Evolutionary conservation across 2,329 filamentous ascomycete species (phyloP).

Genomic region (Monilinia vaccinii-corymbosi): DNA sequence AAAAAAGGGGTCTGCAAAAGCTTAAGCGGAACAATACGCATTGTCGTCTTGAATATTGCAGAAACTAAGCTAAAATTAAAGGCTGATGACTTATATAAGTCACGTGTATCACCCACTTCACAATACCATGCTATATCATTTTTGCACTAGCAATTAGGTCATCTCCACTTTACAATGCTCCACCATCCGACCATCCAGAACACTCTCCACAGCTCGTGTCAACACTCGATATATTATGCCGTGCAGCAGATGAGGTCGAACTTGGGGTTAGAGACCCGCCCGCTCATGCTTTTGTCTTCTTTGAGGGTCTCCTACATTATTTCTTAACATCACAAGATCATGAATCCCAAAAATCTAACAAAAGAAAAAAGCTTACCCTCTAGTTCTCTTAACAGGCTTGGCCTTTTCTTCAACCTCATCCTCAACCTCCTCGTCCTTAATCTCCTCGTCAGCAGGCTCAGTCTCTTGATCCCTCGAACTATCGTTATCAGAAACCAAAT

Average conservation of each 20-base stretch:
- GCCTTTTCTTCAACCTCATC: neutral
- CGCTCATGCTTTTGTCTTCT: neutral
- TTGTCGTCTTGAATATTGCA: too few relatives aligned
- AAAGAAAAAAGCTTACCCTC: neutral
- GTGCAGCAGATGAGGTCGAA: neutral
- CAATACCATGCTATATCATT: too few relatives aligned
- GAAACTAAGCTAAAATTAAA: too few relatives aligned
- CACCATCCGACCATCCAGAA: too few relatives aligned
- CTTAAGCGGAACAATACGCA: too few relatives aligned
- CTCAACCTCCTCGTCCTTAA: neutral
- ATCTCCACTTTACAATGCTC: too few relatives aligned
- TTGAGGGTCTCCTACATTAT: neutral
- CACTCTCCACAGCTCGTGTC: too few relatives aligned
- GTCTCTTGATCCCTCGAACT: neutral
- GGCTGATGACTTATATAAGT: too few relatives aligned
- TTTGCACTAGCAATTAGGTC: too few relatives aligned
- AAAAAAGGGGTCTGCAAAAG: too few relatives aligned
- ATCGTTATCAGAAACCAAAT: neutral
- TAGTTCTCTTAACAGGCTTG: neutral
- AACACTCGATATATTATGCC: too few relatives aligned
- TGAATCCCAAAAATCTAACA: neutral
- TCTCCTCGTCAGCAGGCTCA: neutral
- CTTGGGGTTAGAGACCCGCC: neutral
- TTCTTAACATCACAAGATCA: neutral
- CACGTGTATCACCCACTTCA: too few relatives aligned